Conservation (phyloP, 2,329 filamentous ascomycete species). For the Hymenoscyphus scutula region DNA sequence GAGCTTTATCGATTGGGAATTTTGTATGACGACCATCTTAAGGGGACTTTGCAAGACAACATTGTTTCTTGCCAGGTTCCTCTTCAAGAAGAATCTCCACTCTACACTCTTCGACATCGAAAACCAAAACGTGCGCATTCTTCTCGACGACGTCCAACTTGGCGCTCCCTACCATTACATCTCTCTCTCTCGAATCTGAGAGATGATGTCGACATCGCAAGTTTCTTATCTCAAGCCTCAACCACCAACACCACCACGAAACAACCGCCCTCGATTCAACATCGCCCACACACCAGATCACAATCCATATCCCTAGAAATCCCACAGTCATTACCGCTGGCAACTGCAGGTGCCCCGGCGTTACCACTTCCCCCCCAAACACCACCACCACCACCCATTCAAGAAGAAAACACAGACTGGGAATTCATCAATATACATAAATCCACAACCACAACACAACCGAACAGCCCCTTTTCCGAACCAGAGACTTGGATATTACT, state of each 20-base stretch:
- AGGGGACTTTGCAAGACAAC: constrained; percentile 18
- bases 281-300: constrained; percentile 15
- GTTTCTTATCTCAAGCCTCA: constrained; percentile 15
- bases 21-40: constrained; percentile 24
- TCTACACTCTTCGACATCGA: constrained; percentile 23
- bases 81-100: constrained; percentile 21
- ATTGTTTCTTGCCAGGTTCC: constrained; percentile 20
- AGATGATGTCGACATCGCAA: constrained; percentile 24
- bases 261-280: constrained; percentile 27
- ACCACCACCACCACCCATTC: neutral
- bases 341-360: neutral
- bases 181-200: constrained; percentile 25
- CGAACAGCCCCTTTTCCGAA: constrained; percentile 23
- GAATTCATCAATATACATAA: constrained; percentile 25
- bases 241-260: neutral
- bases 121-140: constrained; percentile 18
- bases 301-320: constrained; percentile 16
- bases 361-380: neutral
- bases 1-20: constrained; percentile 26
- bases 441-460: constrained; percentile 11
- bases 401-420: constrained; percentile 20
- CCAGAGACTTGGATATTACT: constrained; percentile 31
- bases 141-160: constrained; percentile 20
- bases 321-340: constrained; percentile 30
- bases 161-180: constrained; percentile 21